Conservation (phyloP, 192 early-diverging fungal genomes). For the Coemansia sp. region DNA sequence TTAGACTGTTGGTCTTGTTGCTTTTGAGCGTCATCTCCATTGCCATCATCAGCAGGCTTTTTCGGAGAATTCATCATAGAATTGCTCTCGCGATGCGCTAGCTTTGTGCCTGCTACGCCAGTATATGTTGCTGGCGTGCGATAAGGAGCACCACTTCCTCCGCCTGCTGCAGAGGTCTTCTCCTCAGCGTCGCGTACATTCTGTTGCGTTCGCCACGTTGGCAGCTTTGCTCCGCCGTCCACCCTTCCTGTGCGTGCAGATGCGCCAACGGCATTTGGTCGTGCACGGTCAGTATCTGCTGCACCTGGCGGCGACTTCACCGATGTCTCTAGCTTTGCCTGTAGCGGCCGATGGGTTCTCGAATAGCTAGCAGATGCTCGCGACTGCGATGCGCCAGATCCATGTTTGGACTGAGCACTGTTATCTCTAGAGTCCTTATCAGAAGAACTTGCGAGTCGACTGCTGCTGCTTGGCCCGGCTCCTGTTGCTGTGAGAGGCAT, state of each 20-base stretch:
- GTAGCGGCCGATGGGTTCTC: constrained; percentile 39
- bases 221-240: constrained; percentile 29
- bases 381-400: constrained; percentile 10
- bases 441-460: constrained; percentile 18
- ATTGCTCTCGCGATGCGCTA: constrained; percentile 31
- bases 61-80: constrained; percentile 21
- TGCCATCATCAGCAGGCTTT: constrained; percentile 32
- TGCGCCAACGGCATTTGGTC: constrained; percentile 3
- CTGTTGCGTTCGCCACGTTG: constrained; percentile 52
- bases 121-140: constrained; percentile 39
- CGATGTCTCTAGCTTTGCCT: constrained; percentile 47
- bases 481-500: constrained; percentile 41
- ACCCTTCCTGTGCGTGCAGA: constrained; percentile 28
- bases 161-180: constrained; percentile 2
- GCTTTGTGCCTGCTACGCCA: constrained; percentile 28
- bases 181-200: constrained; percentile 36
- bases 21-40: constrained; percentile 16
- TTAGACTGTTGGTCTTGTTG: constrained; percentile 14
- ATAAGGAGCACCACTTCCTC: constrained; percentile 26
- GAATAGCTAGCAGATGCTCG: constrained; percentile 12
- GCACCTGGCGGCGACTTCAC: constrained; percentile 6
- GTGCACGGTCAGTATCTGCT: constrained; percentile 17
- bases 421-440: constrained; percentile 26
- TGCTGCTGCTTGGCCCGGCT: constrained; percentile 24
- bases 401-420: constrained; percentile 12